Evolutionary conservation across 306 rosid genomes (phyloP).

Genomic region (Quercus engelmannii): DNA sequence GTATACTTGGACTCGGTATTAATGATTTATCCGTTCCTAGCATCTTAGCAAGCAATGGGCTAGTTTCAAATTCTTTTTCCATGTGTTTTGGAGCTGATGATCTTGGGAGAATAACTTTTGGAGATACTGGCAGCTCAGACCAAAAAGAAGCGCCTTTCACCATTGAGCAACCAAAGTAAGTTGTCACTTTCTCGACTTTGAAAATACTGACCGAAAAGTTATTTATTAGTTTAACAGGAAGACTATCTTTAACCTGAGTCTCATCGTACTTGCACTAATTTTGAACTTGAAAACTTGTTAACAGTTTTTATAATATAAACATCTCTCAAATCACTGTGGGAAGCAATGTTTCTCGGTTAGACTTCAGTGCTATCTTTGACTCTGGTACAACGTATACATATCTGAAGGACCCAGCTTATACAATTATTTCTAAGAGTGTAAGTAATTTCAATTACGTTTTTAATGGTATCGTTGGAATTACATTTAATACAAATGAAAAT

Average conservation of each 20-base stretch:
- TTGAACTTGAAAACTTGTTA: slow-evolving; percentile 13
- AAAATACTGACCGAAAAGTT: too few species aligned
- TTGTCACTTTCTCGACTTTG: background rate
- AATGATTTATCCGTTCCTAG: slow-evolving; percentile 63
- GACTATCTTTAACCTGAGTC: background rate
- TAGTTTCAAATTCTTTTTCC: slow-evolving; percentile 69
- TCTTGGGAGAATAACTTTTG: slow-evolving; percentile 77
- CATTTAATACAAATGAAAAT: too few species aligned
- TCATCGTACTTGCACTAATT: slow-evolving; percentile 15
- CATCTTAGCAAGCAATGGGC: slow-evolving; percentile 59
- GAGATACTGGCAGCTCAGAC: slow-evolving; percentile 56
- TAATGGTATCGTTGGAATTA: too few species aligned
- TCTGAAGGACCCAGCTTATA: slow-evolving; percentile 72
- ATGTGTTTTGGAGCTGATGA: slow-evolving; percentile 76
- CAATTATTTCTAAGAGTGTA: slow-evolving; percentile 51
- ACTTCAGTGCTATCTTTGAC: slow-evolving; percentile 65
- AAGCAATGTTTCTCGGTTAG: slow-evolving; percentile 34
- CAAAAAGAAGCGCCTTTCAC: slow-evolving; percentile 78
- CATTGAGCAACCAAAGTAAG: slow-evolving; percentile 43
- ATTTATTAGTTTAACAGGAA: background rate
- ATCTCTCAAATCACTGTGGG: slow-evolving; percentile 60
- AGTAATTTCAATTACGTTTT: too few species aligned
- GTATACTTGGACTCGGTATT: slow-evolving; percentile 85
- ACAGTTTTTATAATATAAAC: too few species aligned
- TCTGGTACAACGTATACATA: slow-evolving; percentile 74